Evolutionary conservation across 495 filamentous ascomycete species (phyloP).

Genomic region (Neurospora sp.): DNA sequence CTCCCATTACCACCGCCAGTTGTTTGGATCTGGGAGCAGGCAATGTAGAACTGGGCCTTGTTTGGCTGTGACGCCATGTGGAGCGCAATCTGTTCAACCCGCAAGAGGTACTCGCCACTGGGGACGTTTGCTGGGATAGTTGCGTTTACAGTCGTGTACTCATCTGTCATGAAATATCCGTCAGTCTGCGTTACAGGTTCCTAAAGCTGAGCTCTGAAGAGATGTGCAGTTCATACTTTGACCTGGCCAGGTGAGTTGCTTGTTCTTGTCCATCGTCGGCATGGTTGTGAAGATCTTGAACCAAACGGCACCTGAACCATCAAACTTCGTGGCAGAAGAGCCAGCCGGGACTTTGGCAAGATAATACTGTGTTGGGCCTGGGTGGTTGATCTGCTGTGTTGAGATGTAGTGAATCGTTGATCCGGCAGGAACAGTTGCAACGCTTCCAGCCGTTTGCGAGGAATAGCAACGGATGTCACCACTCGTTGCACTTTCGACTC

Average conservation of each 20-base stretch:
- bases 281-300: constrained; percentile 43
- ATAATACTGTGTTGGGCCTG: constrained; percentile 36
- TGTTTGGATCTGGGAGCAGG: constrained; percentile 48
- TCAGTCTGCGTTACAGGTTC: not conserved
- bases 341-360: constrained; percentile 39
- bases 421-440: constrained; percentile 32
- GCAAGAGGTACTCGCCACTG: constrained; percentile 45
- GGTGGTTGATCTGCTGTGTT: constrained; percentile 38
- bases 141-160: constrained; percentile 30
- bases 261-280: constrained; percentile 28
- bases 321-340: constrained; percentile 33
- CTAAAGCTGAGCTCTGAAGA: not conserved
- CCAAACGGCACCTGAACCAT: constrained; percentile 37
- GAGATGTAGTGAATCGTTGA: constrained; percentile 35
- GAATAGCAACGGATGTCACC: constrained; percentile 40
- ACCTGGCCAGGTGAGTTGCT: constrained; percentile 28
- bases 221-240: constrained; percentile 20
- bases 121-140: constrained; percentile 37
- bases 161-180: constrained; percentile 13
- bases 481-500: constrained; percentile 30
- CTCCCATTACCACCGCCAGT: constrained; percentile 37
- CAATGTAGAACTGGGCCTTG: constrained; percentile 43
- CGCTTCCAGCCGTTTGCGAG: constrained; percentile 25
- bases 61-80: constrained; percentile 30
- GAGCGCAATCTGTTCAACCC: constrained; percentile 45